Conservation (phyloP, 345 rosid genomes). For the Dipteronia dyeriana region DNA sequence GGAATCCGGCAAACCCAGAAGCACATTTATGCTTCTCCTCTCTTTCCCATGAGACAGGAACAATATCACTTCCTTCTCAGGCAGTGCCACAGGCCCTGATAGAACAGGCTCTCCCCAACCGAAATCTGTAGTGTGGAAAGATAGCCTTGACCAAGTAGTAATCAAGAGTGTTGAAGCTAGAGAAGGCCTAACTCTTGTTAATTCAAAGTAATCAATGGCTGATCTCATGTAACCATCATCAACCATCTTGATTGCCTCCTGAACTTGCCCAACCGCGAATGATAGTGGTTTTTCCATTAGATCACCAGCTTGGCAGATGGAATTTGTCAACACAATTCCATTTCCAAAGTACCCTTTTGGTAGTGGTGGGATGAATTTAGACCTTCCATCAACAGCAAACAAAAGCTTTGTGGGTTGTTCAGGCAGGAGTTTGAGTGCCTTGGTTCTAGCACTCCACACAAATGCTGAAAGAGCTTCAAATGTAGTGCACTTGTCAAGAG, state of each 20-base stretch:
- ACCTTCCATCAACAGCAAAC: conserved; percentile 85
- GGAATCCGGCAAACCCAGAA: conserved; percentile 79
- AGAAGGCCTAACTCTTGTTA: conserved; percentile 80
- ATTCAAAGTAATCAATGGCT: conserved; percentile 91
- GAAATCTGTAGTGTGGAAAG: conserved; percentile 77
- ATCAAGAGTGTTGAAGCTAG: conserved; percentile 78
- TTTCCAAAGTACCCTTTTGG: conserved; percentile 91
- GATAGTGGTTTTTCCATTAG: conserved; percentile 61
- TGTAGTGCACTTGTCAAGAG: conserved; percentile 55
- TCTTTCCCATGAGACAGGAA: conserved; percentile 83
- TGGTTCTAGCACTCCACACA: conserved; percentile 84
- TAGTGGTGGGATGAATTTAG: conserved; percentile 72
- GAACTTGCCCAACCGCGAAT: conserved; percentile 59
- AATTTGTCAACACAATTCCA: conserved; percentile 79
- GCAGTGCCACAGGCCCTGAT: conserved; percentile 86
- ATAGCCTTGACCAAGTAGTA: conserved; percentile 85
- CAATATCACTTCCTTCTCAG: conserved; percentile 85
- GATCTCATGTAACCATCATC: conserved; percentile 88
- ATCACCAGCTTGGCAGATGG: conserved; percentile 66
- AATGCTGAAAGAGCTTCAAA: conserved; percentile 85
- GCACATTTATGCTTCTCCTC: conserved; percentile 83
- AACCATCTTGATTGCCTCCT: conserved; percentile 73
- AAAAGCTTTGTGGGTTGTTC: conserved; percentile 80
- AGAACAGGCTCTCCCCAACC: conserved; percentile 92
- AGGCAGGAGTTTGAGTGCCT: conserved; percentile 59